Evolutionary conservation across 768 basidiomycete species (phyloP), one percentile per base, ranked within the genome.

Genomic region (Podaxis sp.): DNA sequence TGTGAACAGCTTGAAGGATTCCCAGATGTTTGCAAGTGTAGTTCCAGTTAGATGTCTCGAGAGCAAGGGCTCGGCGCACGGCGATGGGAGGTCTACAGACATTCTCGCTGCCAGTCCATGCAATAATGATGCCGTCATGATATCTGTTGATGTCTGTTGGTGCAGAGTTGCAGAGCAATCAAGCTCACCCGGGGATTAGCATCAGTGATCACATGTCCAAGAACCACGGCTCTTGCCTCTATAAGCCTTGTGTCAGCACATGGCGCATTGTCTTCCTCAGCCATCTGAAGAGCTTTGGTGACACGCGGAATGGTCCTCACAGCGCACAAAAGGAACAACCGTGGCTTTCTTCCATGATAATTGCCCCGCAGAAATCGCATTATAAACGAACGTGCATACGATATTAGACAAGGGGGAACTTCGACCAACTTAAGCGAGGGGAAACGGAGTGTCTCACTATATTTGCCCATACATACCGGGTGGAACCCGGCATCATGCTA

Each of bases 361-460:
- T 44, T n/a, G 30, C 20, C 6, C 26, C 28, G 26, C 38, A 3
- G n/a, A 24, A 17, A 24, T n/a, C 26, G 40, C 41, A 30, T 46
- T 13, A 36, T 15, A 38, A n/a, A 49, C 61, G 61, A 62, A 62
- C 55, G 55, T 62, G 55, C 61, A 56, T 56, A 30, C 48, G 46
- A 37, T 10, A 37, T 33, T 37, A 28, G 24, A 55, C 54, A 12
- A 4, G 33, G 30, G 53, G 33, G 61, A 56, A 33, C 41, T 55
- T 48, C 40, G 28, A n/a, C 51, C 22, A 44, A 8, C 10, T 26
- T 12, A 38, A 36, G 52, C 52, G 60, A 44, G 53, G 60, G 8
- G 30, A 49, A 48, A 62, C 51, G 50, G 59, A 60, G 51, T 17
- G n/a, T 55, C 26, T 56, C 13, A 30, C 51, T 52, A 53, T n/a